phyloP scores from a whole-genome alignment of 2,329 filamentous ascomycete species.

The Aureobasidium leucospermi region DNA sequence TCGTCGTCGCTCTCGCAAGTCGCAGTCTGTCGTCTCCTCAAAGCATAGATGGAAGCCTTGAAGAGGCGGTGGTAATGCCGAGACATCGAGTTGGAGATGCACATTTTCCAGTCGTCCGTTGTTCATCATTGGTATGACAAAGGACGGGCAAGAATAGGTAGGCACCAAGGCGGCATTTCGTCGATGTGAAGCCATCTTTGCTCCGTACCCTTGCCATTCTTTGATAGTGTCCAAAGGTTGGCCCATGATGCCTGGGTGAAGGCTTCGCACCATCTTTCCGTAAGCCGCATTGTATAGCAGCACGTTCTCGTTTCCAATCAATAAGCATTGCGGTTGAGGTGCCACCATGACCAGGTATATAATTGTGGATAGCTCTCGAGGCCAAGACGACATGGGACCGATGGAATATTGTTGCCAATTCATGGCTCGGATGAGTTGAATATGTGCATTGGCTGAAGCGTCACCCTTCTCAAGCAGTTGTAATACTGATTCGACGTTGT shows the following conservation, averaged over 20 bases:
- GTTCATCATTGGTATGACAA: slow-evolving; percentile 5
- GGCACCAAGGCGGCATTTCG: not conserved
- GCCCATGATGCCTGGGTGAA: not conserved
- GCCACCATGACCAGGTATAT: not conserved
- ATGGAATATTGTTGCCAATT: not conserved
- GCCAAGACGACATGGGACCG: not conserved
- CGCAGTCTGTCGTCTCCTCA: not conserved
- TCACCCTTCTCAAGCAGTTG: not conserved
- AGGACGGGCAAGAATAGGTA: not conserved
- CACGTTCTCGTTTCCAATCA: not conserved
- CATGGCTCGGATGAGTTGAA: not conserved
- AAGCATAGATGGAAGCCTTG: not conserved
- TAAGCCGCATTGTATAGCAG: not conserved
- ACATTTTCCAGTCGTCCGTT: not conserved
- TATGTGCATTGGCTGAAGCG: not conserved
- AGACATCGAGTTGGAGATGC: not conserved
- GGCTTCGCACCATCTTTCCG: not conserved
- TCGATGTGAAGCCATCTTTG: not conserved
- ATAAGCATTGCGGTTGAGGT: not conserved
- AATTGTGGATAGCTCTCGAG: not conserved
- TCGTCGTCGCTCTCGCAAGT: not conserved
- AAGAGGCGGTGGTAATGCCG: not conserved
- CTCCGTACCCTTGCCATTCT: not conserved
- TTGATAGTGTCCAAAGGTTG: not conserved
- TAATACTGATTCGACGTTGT: not conserved